Base-by-base conservation (phyloP, 1,284 basidiomycete species). In the Vanrija sp. region DNA sequence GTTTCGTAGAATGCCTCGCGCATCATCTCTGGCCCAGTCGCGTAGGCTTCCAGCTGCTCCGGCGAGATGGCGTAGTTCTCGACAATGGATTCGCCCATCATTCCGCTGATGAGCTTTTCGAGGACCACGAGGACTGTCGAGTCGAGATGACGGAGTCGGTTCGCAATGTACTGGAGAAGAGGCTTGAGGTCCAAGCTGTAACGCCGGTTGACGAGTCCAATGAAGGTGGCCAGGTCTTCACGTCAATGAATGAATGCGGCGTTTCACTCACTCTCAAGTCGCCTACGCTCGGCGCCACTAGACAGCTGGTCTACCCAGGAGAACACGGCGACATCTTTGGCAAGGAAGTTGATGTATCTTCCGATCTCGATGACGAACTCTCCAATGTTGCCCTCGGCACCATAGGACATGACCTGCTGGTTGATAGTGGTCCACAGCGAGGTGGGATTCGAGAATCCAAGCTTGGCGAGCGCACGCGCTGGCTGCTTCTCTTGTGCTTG, bases 401-500 rank as follows among this genome's bases (percentile, higher is more conserved):
- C 90, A 69, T 98, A 99, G 18, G 91, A 86, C 85, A 94, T 94
- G 54, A 98, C 88, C 76, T 98, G 96, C 61, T 87, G 86, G 47
- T 98, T 85, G 0, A 89, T 91, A 55, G 89, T 88, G 15, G 83
- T 77, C 78, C 98, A 98, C 64, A 98, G 85, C 49, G 95, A 86
- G 61, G 85, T 87, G 3, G 96, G 96, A 69, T 98, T 96, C 14
- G 89, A 87, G 69, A 97, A 92, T 6, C 89, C 89, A 45, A 95
- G 78, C 75, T 98, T 98, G 10, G 92, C 94, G n/a, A 98, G 85
- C 2, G 87, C 83, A 18, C 93, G 87, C 18, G 92, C 87, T 14
- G 72, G 70, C 7, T 67, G 67, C 23, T 68, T 49, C 44, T 75
- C 72, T 5, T 46, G 52, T 10, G 56, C 53, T 37, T 56, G 54